A percentile compares a stretch with the other conserved stretches of the same genome.
phyloP scores from a whole-genome alignment of 306 rosid genomes.

The Inga laurina region DNA sequence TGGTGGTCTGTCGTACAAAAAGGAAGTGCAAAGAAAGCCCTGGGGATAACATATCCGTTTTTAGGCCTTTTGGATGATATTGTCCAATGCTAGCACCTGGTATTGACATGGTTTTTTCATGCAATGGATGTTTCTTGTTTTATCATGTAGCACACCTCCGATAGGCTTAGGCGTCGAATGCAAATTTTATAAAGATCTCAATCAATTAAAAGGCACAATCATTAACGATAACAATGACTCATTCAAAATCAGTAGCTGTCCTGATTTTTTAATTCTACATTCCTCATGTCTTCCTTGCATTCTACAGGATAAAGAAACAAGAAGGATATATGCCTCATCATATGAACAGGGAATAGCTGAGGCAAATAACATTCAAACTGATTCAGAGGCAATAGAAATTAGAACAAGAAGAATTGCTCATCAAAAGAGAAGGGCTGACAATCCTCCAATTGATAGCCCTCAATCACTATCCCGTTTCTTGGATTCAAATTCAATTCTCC shows the following conservation, averaged over 20 bases:
- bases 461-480: too few species aligned
- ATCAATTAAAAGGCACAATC: neutral
- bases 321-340: too few species aligned
- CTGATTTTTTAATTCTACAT: conserved; percentile 6
- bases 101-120: neutral
- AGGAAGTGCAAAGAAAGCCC: neutral
- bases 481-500: too few species aligned
- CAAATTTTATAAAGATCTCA: neutral
- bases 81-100: neutral
- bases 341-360: too few species aligned
- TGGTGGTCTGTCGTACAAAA: neutral
- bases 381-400: too few species aligned
- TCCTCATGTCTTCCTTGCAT: neutral
- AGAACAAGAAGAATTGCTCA: too few species aligned
- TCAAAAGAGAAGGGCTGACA: too few species aligned
- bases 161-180: neutral
- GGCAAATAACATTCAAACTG: too few species aligned
- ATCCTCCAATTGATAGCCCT: too few species aligned
- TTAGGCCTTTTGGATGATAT: neutral
- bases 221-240: neutral
- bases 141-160: neutral
- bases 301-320: neutral
- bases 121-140: neutral
- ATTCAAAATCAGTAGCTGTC: neutral
- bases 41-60: neutral